phyloP scores from a whole-genome alignment of 768 basidiomycete species.

The Botryobasidium botryosum region DNA sequence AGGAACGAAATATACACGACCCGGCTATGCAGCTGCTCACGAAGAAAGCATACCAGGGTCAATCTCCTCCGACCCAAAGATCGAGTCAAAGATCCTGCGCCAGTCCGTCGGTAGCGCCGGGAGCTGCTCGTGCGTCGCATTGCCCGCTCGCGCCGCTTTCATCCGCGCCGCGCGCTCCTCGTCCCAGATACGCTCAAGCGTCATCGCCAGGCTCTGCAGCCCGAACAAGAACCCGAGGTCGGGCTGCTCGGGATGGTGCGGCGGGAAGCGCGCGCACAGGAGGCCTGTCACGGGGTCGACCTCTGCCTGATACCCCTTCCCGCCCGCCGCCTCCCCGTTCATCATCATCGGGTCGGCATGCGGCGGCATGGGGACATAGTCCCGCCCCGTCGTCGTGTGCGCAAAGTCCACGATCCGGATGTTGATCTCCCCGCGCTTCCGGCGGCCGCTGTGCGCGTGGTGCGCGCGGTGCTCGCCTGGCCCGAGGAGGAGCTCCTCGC shows the following conservation, averaged over 20 bases:
- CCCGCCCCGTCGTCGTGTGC: constrained; percentile 88
- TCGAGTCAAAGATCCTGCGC: no score
- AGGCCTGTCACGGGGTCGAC: constrained; percentile 70
- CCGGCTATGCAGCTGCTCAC: no score
- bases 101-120: no score
- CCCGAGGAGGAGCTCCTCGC: constrained; percentile 60
- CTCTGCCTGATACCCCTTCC: constrained; percentile 66
- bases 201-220: constrained; percentile 57
- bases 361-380: constrained; percentile 38
- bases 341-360: not conserved
- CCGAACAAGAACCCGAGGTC: constrained; percentile 93
- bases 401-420: constrained; percentile 98
- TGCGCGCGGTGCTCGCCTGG: constrained; percentile 42
- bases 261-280: constrained; percentile 85
- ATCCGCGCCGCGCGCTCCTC: constrained; percentile 59
- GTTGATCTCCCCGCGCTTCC: constrained; percentile 79
- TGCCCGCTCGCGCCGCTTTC: constrained; percentile 25
- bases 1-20: no score
- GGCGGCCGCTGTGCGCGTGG: constrained; percentile 17
- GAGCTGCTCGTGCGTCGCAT: no score
- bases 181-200: constrained; percentile 76
- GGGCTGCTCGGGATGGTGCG: constrained; percentile 73
- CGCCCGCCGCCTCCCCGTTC: constrained; percentile 24
- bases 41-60: no score
- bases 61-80: no score